Percentiles rank a stretch among this genome's conserved stretches.
These are phyloP conservation scores for Rutstroemia sp. DNA, from an alignment of 2,329 filamentous ascomycete species.

Conservation along the genomic window DNA sequence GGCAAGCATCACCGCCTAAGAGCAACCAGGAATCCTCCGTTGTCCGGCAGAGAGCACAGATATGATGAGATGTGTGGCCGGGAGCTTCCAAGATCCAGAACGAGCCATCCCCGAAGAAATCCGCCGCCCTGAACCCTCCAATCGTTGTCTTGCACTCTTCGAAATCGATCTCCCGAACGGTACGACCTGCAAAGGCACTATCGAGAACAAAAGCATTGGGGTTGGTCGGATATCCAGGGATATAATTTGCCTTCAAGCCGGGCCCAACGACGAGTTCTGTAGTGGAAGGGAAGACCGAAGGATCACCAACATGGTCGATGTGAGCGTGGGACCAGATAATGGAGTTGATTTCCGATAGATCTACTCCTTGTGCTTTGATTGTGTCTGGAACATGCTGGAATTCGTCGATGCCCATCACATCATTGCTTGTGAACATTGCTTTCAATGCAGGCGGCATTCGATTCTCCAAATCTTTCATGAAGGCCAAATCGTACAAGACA, in stretches of 20 bases:
- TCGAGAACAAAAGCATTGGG: constrained; percentile 30
- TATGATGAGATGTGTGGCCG: constrained; percentile 43
- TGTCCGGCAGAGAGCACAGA: constrained; percentile 40
- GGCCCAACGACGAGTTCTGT: constrained; percentile 46
- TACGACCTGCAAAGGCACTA: constrained; percentile 27
- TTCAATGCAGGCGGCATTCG: neutral
- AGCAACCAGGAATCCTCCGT: constrained; percentile 36
- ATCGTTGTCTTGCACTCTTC: constrained; percentile 31
- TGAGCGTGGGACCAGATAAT: constrained; percentile 37
- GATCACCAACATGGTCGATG: constrained; percentile 46
- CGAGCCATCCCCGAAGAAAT: constrained; percentile 47
- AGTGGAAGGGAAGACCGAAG: constrained; percentile 36
- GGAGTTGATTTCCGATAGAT: constrained; percentile 30
- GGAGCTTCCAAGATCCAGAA: constrained; percentile 47
- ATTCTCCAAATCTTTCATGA: neutral
- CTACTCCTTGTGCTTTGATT: constrained; percentile 20
- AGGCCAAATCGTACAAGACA: neutral
- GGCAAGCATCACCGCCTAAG: constrained; percentile 41
- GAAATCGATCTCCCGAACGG: constrained; percentile 12
- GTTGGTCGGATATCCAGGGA: constrained; percentile 40
- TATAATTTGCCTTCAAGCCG: constrained; percentile 39
- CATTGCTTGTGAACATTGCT: neutral
- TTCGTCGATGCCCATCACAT: neutral
- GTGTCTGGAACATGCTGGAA: neutral
- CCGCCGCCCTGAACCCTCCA: constrained; percentile 37